Percentiles rank a stretch among this genome's conserved stretches.
These are phyloP conservation scores for Ambrosia trifida DNA, from an alignment of 129 eudicot genomes.

Conservation along the genomic window DNA sequence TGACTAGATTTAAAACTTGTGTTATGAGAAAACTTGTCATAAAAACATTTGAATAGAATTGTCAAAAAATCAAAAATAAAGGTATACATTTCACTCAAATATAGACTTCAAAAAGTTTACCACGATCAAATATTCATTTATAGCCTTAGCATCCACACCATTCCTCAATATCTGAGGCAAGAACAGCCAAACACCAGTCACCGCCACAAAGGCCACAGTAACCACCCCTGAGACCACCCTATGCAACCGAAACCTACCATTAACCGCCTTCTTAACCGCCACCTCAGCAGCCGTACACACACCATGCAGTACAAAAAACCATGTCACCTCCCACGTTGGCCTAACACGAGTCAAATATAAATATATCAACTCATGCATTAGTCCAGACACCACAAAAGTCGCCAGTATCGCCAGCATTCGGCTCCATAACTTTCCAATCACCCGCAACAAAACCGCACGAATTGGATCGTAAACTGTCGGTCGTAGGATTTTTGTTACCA, in stretches of 20 bases:
- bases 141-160: conserved; percentile 46
- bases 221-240: conserved; percentile 43
- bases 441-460: conserved; percentile 7
- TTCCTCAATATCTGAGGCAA: conserved; percentile 55
- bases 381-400: conserved; percentile 61
- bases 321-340: conserved; percentile 78
- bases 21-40: neutral
- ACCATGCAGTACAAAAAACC: conserved; percentile 67
- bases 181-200: conserved; percentile 58
- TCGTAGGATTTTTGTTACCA: conserved; percentile 55
- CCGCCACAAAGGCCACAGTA: conserved; percentile 64
- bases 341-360: conserved; percentile 43
- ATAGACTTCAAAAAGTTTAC: conserved; percentile 23
- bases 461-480: conserved; percentile 50
- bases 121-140: conserved; percentile 36
- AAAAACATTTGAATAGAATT: neutral
- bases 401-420: conserved; percentile 31
- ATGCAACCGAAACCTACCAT: conserved; percentile 40
- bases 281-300: conserved; percentile 50
- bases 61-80: neutral
- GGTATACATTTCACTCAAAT: conserved; percentile 18
- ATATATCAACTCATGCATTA: conserved; percentile 61
- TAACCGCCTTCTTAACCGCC: conserved; percentile 40
- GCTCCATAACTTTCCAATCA: conserved; percentile 32
- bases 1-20: too few relatives aligned